Conservation (phyloP, 2,329 filamentous ascomycete genomes). For the Dactylellina haptotyla region DNA sequence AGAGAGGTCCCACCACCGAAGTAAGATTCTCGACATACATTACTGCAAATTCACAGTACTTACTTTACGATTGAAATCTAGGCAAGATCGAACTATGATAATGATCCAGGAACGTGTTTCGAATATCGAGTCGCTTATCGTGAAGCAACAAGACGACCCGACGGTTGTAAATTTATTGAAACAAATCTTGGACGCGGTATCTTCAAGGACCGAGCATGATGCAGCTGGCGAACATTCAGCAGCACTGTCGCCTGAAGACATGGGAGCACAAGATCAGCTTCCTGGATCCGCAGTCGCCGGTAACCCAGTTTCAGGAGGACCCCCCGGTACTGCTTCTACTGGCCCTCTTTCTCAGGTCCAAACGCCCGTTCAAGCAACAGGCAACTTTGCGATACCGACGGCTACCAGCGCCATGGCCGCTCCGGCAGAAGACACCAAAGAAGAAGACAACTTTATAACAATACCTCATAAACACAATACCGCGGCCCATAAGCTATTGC, state of each 20-base stretch:
- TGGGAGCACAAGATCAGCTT: constrained; percentile 31
- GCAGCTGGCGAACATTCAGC: constrained; percentile 16
- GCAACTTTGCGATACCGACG: constrained; percentile 55
- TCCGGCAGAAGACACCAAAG: constrained; percentile 59
- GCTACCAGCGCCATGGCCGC: constrained; percentile 63
- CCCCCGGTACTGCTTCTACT: constrained; percentile 39
- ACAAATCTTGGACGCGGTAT: constrained; percentile 32
- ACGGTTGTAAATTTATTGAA: constrained; percentile 60
- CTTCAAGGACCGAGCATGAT: constrained; percentile 47
- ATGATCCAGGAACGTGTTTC: constrained; percentile 65
- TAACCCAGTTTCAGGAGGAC: constrained; percentile 10
- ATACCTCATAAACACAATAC: constrained; percentile 90
- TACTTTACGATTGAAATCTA: constrained; percentile 55
- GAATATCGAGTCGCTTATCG: constrained; percentile 59
- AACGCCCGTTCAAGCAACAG: constrained; percentile 30
- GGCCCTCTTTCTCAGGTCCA: constrained; percentile 30
- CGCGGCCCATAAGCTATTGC: constrained; percentile 81
- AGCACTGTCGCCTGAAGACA: constrained; percentile 27
- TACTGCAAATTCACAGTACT: constrained; percentile 18
- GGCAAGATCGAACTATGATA: constrained; percentile 66
- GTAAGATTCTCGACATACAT: constrained; percentile 66
- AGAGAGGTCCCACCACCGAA: constrained; percentile 91
- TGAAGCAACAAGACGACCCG: constrained; percentile 58
- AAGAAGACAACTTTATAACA: constrained; percentile 66
- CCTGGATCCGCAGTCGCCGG: neutral